Evolutionary conservation across 2,329 filamentous ascomycete genomes (phyloP).

Genomic region (Curvularia eragrostidis): DNA sequence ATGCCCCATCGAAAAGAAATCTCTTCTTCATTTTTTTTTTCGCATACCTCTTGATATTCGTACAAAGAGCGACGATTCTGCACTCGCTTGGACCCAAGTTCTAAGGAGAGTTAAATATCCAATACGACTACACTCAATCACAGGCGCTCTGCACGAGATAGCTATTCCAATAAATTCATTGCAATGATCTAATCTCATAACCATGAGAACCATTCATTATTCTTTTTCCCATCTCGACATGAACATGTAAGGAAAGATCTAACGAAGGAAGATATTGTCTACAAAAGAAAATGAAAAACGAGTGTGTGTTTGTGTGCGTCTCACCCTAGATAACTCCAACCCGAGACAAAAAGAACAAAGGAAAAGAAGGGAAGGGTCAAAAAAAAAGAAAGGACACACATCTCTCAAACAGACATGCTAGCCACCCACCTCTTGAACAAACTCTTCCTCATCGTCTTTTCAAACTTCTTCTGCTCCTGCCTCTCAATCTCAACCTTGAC

Average conservation of each 20-base stretch:
- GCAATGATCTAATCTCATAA: neutral
- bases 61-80: neutral
- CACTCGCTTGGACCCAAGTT: neutral
- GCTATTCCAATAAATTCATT: neutral
- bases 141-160: neutral
- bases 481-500: constrained; percentile 15
- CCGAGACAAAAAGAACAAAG: neutral
- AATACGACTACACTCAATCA: neutral
- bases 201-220: neutral
- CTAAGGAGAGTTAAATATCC: no score
- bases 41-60: neutral
- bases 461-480: constrained; percentile 2
- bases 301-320: neutral
- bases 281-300: neutral
- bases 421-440: constrained; percentile 31
- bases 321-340: neutral
- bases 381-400: neutral
- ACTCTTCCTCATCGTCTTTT: constrained; percentile 19
- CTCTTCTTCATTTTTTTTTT: neutral
- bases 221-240: neutral
- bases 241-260: neutral
- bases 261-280: neutral
- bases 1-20: neutral
- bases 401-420: constrained; percentile 9
- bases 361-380: neutral